phyloP scores from a whole-genome alignment of 2,329 filamentous ascomycete species.

The Trichophyton rubrum region DNA sequence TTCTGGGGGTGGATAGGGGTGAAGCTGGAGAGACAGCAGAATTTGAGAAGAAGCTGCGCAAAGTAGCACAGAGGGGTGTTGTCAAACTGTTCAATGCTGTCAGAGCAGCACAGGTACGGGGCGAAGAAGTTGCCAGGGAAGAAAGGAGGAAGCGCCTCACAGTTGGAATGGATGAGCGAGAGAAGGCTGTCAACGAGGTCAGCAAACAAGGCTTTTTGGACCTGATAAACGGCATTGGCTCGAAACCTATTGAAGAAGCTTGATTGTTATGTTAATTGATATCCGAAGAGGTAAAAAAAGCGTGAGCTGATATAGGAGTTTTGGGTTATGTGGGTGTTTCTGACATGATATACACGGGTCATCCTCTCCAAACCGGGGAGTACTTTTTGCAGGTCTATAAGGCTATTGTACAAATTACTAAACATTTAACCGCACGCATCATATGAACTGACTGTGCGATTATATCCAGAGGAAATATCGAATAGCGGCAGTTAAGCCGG shows the following conservation, averaged over 20 bases:
- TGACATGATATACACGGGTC: slow-evolving; percentile 13
- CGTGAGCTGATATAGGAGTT: neutral
- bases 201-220: slow-evolving; percentile 94
- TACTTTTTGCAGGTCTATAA: slow-evolving; percentile 6
- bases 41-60: slow-evolving; percentile 66
- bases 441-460: neutral
- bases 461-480: neutral
- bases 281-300: neutral
- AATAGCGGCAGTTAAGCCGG: neutral
- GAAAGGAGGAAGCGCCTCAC: slow-evolving; percentile 58
- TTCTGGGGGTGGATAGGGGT: slow-evolving; percentile 51
- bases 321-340: neutral
- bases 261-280: slow-evolving; percentile 16
- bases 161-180: slow-evolving; percentile 64
- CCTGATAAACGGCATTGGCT: slow-evolving; percentile 55
- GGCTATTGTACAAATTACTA: slow-evolving; percentile 9
- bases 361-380: slow-evolving; percentile 7
- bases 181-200: slow-evolving; percentile 89
- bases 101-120: slow-evolving; percentile 80
- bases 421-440: neutral
- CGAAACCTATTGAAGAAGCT: slow-evolving; percentile 36
- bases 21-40: slow-evolving; percentile 46
- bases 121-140: slow-evolving; percentile 57
- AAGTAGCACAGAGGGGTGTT: slow-evolving; percentile 85
- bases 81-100: slow-evolving; percentile 96